Evolutionary conservation across 2,329 filamentous ascomycete genomes (phyloP), one percentile per base, ranked within the genome.

Genomic region (Colletotrichum orbiculare): DNA sequence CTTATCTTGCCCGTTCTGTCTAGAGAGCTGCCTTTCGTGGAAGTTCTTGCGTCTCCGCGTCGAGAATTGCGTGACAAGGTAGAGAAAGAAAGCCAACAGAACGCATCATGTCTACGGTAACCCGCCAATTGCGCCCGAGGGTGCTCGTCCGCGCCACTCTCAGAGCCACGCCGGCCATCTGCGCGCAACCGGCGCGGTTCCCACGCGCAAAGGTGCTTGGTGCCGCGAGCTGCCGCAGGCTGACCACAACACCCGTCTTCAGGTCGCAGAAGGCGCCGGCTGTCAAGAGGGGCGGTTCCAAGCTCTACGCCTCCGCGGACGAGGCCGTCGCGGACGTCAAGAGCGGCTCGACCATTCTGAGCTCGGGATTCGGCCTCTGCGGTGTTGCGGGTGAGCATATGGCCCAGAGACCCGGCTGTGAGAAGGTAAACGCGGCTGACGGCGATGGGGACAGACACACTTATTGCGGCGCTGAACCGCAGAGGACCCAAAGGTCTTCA

Each of bases 281-380:
- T 15, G 50, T 66, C 4, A 70, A 72, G 11, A 73, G 76, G 4
- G 74, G 74, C 7, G 76, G 68, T 1, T 85, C 83, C 1, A 87
- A 87, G 70, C 70, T 86, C 2, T 85, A 78, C 69, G 73, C 74
- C 3, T 85, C 82, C 4, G 90, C 90, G 15, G 89, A 90, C 67
- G 87, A 87, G 46, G 91, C 91, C 6, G 85, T 94, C 45, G 85
- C 87, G 3, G 91, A 93, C 73, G 80, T 94, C 61, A 82, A 89
- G 73, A 89, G 90, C 71, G 87, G 91, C 59, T 89, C 87, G 10
- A 91, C 87, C 0, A 82, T 95, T 41, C 81, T 95, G 60, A 93
- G 91, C 73, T 89, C 91, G 13, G 92, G 92, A 1, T 95, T 95
- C 75, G 92, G 92, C n/a, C 84, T 95, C 11, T 94, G 91, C 70